phyloP scores from a whole-genome alignment of 1,284 basidiomycete genomes.

The Leccinum fuscescens region DNA sequence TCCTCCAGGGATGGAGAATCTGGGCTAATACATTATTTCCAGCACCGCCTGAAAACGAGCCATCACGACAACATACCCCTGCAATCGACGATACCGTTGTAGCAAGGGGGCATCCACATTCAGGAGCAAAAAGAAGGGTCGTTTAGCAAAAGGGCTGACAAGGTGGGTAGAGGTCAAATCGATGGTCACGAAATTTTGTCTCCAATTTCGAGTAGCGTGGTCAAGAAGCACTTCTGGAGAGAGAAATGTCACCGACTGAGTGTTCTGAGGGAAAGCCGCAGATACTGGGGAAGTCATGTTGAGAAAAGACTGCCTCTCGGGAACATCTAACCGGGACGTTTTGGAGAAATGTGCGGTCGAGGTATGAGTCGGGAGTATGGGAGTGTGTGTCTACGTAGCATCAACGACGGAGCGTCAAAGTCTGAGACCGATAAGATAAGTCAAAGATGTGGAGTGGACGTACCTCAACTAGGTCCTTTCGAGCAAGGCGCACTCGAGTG shows the following conservation, averaged over 20 bases:
- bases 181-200: conserved; percentile 75
- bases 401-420: background rate
- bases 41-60: conserved; percentile 6
- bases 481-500: conserved; percentile 38
- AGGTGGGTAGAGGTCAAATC: conserved; percentile 63
- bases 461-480: conserved; percentile 14
- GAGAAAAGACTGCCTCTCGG: conserved; percentile 18
- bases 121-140: conserved; percentile 90
- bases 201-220: conserved; percentile 84
- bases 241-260: conserved; percentile 41
- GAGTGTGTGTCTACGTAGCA: conserved; percentile 11
- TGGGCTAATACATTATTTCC: conserved; percentile 17
- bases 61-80: conserved; percentile 40
- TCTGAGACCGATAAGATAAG: background rate
- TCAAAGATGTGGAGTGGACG: conserved; percentile 8
- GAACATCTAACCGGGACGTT: conserved; percentile 1
- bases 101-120: conserved; percentile 84
- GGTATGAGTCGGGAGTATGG: background rate
- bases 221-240: conserved; percentile 63
- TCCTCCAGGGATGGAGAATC: conserved; percentile 55
- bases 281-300: conserved; percentile 27
- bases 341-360: conserved; percentile 1
- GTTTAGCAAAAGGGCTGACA: conserved; percentile 72
- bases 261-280: conserved; percentile 23
- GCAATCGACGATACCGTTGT: conserved; percentile 52